phyloP scores from a whole-genome alignment of 177 flowering plant species.

The Vitis hybrid region DNA sequence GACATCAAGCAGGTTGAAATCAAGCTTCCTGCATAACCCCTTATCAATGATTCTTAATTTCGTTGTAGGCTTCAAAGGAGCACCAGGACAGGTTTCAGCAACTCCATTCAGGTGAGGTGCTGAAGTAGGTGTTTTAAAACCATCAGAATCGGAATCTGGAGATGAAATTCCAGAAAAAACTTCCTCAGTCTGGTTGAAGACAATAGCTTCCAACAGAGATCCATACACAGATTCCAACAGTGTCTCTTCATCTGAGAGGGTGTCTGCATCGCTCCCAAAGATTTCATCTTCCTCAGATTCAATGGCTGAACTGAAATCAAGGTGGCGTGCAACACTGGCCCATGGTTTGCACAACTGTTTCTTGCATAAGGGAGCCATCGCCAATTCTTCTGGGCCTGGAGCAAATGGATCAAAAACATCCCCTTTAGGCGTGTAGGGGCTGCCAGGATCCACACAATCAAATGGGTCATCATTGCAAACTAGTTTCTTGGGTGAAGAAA shows the following conservation, averaged over 20 bases:
- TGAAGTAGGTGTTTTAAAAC: conserved; percentile 46
- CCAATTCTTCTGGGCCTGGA: conserved; percentile 58
- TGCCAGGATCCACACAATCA: not conserved
- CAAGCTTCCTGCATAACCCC: conserved; percentile 66
- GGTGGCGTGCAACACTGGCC: conserved; percentile 34
- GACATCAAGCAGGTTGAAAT: conserved; percentile 63
- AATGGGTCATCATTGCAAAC: conserved; percentile 6
- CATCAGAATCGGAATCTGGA: conserved; percentile 18
- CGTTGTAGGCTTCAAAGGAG: conserved; percentile 45
- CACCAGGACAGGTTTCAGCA: conserved; percentile 69
- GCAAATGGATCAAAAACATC: conserved; percentile 75
- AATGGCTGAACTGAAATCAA: conserved; percentile 38
- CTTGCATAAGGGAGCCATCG: conserved; percentile 50
- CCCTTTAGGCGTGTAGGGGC: conserved; percentile 55
- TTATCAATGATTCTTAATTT: conserved; percentile 35
- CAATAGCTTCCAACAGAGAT: conserved; percentile 48
- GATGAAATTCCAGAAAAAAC: conserved; percentile 17
- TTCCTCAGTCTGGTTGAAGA: conserved; percentile 40
- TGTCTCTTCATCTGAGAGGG: conserved; percentile 37
- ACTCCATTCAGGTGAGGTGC: conserved; percentile 41
- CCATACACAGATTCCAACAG: conserved; percentile 48
- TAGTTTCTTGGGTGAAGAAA: conserved; percentile 16
- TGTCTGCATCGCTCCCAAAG: conserved; percentile 7
- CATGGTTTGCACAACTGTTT: conserved; percentile 29
- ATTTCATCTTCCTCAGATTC: not conserved